phyloP scores from a whole-genome alignment of 2,329 filamentous ascomycete genomes.

The Shiraia bambusicola region DNA sequence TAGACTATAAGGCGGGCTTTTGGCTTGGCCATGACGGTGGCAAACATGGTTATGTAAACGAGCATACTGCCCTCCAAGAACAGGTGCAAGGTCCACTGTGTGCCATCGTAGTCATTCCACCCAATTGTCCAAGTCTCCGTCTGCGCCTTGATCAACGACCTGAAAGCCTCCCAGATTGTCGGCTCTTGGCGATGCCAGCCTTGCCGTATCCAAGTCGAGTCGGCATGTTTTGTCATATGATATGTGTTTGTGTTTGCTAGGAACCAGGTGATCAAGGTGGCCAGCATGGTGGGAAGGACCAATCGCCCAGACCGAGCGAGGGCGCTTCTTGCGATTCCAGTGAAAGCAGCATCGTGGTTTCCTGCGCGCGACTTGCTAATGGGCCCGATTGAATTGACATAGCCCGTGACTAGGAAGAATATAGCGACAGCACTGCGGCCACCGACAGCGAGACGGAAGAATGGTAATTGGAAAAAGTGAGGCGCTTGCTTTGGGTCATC shows the following conservation, averaged over 20 bases:
- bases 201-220: slow-evolving; percentile 60
- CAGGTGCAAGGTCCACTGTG: slow-evolving; percentile 48
- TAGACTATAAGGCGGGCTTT: slow-evolving; percentile 41
- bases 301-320: slow-evolving; percentile 61
- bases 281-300: slow-evolving; percentile 58
- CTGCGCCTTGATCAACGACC: slow-evolving; percentile 34
- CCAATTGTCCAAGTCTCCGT: slow-evolving; percentile 44
- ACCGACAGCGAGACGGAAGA: slow-evolving; percentile 60
- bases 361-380: slow-evolving; percentile 58
- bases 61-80: slow-evolving; percentile 47
- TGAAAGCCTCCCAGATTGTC: slow-evolving; percentile 34
- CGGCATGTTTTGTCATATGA: slow-evolving; percentile 56
- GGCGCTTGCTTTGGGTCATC: slow-evolving; percentile 48
- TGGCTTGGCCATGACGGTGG: slow-evolving; percentile 42
- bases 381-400: slow-evolving; percentile 64
- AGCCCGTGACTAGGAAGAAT: slow-evolving; percentile 60
- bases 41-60: slow-evolving; percentile 47
- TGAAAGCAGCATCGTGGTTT: slow-evolving; percentile 56
- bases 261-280: slow-evolving; percentile 59
- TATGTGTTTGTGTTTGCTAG: slow-evolving; percentile 60
- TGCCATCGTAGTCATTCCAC: slow-evolving; percentile 46
- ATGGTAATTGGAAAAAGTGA: slow-evolving; percentile 59
- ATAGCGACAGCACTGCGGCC: slow-evolving; percentile 45
- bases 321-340: slow-evolving; percentile 57
- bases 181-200: slow-evolving; percentile 42